phyloP scores from a whole-genome alignment of 2,329 filamentous ascomycete genomes.

The Macrophomina phaseolina region DNA sequence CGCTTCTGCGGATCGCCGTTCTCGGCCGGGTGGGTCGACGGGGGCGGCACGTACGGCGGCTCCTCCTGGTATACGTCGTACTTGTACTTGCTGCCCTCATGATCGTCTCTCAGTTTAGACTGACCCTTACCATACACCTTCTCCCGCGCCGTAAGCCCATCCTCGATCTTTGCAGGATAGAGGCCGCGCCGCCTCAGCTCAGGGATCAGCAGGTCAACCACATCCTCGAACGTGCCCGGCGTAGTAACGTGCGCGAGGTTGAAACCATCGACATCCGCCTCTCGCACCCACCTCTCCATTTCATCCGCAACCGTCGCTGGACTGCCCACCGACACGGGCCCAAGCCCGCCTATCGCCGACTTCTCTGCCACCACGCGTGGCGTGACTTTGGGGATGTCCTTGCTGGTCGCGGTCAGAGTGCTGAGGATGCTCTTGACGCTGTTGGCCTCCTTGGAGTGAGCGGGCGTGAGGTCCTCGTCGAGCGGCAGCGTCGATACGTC shows the following conservation, averaged over 20 bases:
- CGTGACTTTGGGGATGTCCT: constrained; percentile 39
- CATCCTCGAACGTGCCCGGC: constrained; percentile 48
- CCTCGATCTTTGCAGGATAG: constrained; percentile 36
- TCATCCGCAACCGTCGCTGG: constrained; percentile 53
- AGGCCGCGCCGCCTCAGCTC: constrained; percentile 44
- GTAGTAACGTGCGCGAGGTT: constrained; percentile 51
- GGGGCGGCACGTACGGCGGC: constrained; percentile 36
- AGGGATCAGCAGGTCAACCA: constrained; percentile 45
- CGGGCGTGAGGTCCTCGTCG: constrained; percentile 62
- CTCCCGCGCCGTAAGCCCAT: constrained; percentile 52
- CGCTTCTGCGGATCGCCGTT: not conserved
- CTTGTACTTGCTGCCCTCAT: constrained; percentile 64
- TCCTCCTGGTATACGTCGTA: constrained; percentile 68
- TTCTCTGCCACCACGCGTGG: constrained; percentile 40
- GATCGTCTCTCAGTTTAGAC: constrained; percentile 61
- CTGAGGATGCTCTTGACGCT: constrained; percentile 42
- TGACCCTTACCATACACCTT: constrained; percentile 68
- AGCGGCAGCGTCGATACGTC: constrained; percentile 63
- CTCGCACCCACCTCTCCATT: constrained; percentile 52
- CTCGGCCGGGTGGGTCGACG: not conserved
- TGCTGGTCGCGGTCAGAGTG: constrained; percentile 41
- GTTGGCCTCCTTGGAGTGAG: constrained; percentile 59
- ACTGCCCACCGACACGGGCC: constrained; percentile 44
- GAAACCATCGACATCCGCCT: constrained; percentile 48
- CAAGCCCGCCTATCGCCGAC: constrained; percentile 35